phyloP scores from a whole-genome alignment of 257 asterid genomes.

The Gentiana macrophylla region DNA sequence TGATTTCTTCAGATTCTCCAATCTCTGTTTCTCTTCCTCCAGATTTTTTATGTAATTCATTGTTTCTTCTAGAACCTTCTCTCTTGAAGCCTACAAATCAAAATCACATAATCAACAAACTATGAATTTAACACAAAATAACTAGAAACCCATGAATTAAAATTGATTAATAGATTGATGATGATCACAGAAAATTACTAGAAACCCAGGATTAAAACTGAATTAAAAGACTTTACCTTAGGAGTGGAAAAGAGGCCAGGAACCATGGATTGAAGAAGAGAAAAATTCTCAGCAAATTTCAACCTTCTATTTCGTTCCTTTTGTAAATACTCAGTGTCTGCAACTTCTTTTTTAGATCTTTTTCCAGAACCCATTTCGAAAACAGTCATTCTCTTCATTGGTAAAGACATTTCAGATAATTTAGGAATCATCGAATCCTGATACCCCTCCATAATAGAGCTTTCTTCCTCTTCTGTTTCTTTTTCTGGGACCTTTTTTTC shows the following conservation, averaged over 20 bases:
- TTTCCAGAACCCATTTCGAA: slow-evolving; percentile 13
- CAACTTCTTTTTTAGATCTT: slow-evolving; percentile 12
- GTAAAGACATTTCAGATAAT: slow-evolving; percentile 22
- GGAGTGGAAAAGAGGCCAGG: slow-evolving; percentile 25
- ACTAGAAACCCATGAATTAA: background rate
- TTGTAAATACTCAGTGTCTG: background rate
- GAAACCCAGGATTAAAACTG: background rate
- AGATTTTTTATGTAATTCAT: slow-evolving; percentile 34
- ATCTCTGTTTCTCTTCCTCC: slow-evolving; percentile 37
- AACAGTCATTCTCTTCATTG: slow-evolving; percentile 2
- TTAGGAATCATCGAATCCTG: slow-evolving; percentile 38
- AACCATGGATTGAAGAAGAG: slow-evolving; percentile 45
- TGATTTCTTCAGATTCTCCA: slow-evolving; percentile 38
- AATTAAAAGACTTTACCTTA: slow-evolving; percentile 31
- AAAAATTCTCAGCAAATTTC: slow-evolving; percentile 26
- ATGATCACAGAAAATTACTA: background rate
- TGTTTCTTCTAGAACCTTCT: slow-evolving; percentile 32
- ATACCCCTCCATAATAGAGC: slow-evolving; percentile 43
- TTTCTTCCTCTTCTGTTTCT: slow-evolving; percentile 31
- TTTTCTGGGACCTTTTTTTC: slow-evolving; percentile 8
- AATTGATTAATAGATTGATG: background rate
- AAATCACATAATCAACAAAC: background rate
- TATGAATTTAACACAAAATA: background rate
- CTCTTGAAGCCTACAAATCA: slow-evolving; percentile 35
- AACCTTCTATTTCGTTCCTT: slow-evolving; percentile 31